phyloP scores from a whole-genome alignment of 257 asterid species.

The Jaltomata sinuosa region DNA sequence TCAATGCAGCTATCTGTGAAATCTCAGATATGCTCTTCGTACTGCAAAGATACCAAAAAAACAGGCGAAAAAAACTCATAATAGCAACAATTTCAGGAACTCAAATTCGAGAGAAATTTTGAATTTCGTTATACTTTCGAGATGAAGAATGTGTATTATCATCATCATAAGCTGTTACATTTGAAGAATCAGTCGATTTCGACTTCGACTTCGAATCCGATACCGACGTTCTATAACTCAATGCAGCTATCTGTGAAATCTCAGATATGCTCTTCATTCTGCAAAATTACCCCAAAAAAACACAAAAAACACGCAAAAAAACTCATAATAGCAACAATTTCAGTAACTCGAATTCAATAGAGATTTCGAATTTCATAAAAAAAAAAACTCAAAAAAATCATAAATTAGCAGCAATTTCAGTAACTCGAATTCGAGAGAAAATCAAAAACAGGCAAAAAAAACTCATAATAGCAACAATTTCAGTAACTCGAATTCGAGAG shows the following conservation, averaged over 20 bases:
- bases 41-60: neutral
- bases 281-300: neutral
- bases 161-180: neutral
- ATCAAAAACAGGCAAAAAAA: neutral
- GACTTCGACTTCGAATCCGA: neutral
- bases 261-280: slow-evolving; percentile 13
- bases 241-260: neutral
- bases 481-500: neutral
- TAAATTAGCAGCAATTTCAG: neutral
- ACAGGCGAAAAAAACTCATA: neutral
- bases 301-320: neutral
- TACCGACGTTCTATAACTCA: neutral
- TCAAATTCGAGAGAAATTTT: neutral
- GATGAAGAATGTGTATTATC: slow-evolving; percentile 15
- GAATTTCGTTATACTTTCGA: neutral
- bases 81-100: neutral
- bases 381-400: neutral
- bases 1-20: neutral
- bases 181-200: neutral
- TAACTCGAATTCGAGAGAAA: neutral
- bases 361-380: too few species aligned
- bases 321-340: neutral
- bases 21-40: too few species aligned
- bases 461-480: too few species aligned
- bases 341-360: too few species aligned